phyloP scores from a whole-genome alignment of 306 rosid species.

The Corylus heterophylla region DNA sequence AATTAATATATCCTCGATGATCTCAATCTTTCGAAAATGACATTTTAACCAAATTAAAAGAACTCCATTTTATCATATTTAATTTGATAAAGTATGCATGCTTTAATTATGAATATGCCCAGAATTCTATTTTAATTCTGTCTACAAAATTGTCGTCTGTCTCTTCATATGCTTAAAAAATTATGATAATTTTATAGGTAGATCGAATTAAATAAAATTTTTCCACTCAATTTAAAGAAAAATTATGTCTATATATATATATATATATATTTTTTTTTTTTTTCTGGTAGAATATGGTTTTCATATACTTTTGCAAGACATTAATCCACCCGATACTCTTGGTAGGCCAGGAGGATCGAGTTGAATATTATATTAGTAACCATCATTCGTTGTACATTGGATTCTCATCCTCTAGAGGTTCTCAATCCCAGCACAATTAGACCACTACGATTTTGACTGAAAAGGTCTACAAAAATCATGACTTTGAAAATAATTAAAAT shows the following conservation, averaged over 20 bases:
- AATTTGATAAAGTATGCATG: not conserved
- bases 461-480: not conserved
- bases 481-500: not conserved
- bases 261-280: not conserved
- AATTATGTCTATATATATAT: no score
- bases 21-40: slow-evolving; percentile 39
- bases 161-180: no score
- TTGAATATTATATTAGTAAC: not conserved
- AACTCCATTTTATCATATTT: not conserved
- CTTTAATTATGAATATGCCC: not conserved
- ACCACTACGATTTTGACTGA: not conserved
- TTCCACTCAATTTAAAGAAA: no score
- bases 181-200: no score
- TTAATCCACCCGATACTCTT: not conserved
- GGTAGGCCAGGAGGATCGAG: not conserved
- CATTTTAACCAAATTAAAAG: slow-evolving; percentile 31
- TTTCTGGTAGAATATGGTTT: not conserved
- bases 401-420: not conserved
- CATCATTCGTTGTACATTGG: not conserved
- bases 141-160: no score
- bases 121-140: no score
- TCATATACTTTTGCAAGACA: not conserved
- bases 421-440: not conserved
- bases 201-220: no score
- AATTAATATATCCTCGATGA: not conserved